Percentiles rank a stretch among this genome's conserved stretches.
These are phyloP conservation scores for Sechiopsis laciniata DNA, from an alignment of 306 rosid genomes.

Conservation along the genomic window DNA sequence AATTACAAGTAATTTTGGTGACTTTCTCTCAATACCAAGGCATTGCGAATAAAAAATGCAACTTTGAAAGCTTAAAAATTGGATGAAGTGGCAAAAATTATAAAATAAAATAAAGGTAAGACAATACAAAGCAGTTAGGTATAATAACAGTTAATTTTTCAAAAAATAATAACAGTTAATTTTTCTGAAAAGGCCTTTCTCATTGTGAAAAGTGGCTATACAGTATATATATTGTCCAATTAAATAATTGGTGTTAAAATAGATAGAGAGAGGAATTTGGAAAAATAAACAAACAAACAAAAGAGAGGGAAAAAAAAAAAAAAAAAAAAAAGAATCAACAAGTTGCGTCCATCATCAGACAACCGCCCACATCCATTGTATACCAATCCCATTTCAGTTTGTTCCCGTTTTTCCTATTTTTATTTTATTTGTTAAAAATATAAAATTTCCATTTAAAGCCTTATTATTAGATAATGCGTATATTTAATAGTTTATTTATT, in stretches of 20 bases:
- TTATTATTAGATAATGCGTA: no score
- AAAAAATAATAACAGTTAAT: slow-evolving; percentile 29
- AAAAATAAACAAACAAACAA: not conserved
- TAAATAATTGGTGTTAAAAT: not conserved
- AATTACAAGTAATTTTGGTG: slow-evolving; percentile 20
- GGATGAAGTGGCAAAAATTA: slow-evolving; percentile 39
- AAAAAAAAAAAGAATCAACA: slow-evolving; percentile 3
- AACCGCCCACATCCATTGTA: slow-evolving; percentile 22
- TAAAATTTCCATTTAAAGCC: not conserved
- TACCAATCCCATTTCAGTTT: slow-evolving; percentile 11
- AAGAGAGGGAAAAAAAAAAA: not conserved
- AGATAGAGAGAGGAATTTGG: not conserved
- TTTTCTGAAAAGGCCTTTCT: slow-evolving; percentile 20
- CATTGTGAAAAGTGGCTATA: slow-evolving; percentile 33
- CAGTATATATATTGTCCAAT: not conserved
- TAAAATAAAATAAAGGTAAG: slow-evolving; percentile 30
- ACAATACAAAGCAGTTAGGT: slow-evolving; percentile 32
- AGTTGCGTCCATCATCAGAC: slow-evolving; percentile 21
- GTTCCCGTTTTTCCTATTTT: not conserved
- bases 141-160: slow-evolving; percentile 20
- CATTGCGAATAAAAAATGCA: no score
- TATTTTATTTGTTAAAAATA: not conserved
- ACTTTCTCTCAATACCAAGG: no score
- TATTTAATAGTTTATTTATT: no score
- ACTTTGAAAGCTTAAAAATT: slow-evolving; percentile 22